Evolutionary conservation across 371 early-diverging fungal species (phyloP).

Genomic region (Basidiobolus meristosporus): DNA sequence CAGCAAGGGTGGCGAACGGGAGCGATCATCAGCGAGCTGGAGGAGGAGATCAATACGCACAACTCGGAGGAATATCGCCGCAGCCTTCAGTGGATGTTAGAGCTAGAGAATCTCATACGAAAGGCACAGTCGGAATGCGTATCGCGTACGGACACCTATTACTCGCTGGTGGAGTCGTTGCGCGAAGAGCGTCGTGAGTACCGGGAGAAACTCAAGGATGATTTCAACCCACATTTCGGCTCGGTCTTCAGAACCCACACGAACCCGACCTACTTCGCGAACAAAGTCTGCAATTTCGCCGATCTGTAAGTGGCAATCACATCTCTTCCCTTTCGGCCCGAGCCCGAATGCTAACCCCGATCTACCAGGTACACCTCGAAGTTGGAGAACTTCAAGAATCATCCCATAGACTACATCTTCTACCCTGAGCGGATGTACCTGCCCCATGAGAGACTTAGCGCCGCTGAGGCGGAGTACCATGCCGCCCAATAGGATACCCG

Average conservation of each 20-base stretch:
- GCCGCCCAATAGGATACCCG: too few species aligned
- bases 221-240: slow-evolving; percentile 40
- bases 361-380: slow-evolving; percentile 26
- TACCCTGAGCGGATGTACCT: slow-evolving; percentile 36
- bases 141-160: slow-evolving; percentile 10
- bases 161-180: slow-evolving; percentile 21
- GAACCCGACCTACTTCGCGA: slow-evolving; percentile 39
- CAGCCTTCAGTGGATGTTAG: slow-evolving; percentile 24
- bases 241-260: slow-evolving; percentile 39
- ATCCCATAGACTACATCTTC: slow-evolving; percentile 35
- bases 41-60: slow-evolving; percentile 25
- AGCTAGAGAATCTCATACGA: slow-evolving; percentile 26
- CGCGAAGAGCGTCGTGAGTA: slow-evolving; percentile 18
- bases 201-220: slow-evolving; percentile 20
- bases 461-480: too few species aligned
- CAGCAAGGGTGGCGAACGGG: slow-evolving; percentile 56
- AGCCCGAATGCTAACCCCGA: slow-evolving; percentile 9
- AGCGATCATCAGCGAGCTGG: slow-evolving; percentile 39
- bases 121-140: slow-evolving; percentile 23
- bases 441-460: slow-evolving; percentile 22
- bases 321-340: neutral
- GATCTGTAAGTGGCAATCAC: slow-evolving; percentile 10
- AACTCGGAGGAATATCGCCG: slow-evolving; percentile 25
- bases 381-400: slow-evolving; percentile 24
- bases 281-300: slow-evolving; percentile 28